Conservation (phyloP, 202 grass and related monocot genomes). For the Musa balbisiana region DNA sequence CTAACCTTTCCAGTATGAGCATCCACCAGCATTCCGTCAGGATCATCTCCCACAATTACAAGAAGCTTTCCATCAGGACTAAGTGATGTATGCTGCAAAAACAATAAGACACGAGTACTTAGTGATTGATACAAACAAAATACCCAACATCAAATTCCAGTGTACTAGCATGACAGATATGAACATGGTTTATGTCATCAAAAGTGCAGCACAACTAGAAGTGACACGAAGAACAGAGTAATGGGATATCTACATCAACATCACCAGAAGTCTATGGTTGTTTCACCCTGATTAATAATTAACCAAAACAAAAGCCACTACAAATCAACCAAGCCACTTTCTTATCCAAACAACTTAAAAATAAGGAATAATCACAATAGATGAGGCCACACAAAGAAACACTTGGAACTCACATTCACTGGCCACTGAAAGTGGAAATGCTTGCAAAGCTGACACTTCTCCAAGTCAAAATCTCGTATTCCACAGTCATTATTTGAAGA, state of each 20-base stretch:
- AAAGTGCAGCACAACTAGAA: neutral
- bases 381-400: neutral
- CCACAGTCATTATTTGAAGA: slow-evolving; percentile 76
- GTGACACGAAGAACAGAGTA: neutral
- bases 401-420: slow-evolving; percentile 59
- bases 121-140: neutral
- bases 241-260: neutral
- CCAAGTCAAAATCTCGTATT: slow-evolving; percentile 68
- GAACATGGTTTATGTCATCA: neutral
- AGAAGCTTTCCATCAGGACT: slow-evolving; percentile 76
- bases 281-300: no score
- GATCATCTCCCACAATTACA: slow-evolving; percentile 80
- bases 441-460: slow-evolving; percentile 66
- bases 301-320: no score
- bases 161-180: neutral
- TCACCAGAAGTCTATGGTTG: no score
- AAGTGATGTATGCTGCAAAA: slow-evolving; percentile 67
- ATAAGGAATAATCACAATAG: neutral
- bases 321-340: no score
- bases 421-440: slow-evolving; percentile 70
- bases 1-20: slow-evolving; percentile 81
- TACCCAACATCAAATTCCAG: neutral
- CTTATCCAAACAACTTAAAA: neutral
- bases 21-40: slow-evolving; percentile 65
- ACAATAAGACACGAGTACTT: slow-evolving; percentile 6